Conservation (phyloP, 192 early-diverging fungal species). For the Rhizophlyctis rosea region DNA sequence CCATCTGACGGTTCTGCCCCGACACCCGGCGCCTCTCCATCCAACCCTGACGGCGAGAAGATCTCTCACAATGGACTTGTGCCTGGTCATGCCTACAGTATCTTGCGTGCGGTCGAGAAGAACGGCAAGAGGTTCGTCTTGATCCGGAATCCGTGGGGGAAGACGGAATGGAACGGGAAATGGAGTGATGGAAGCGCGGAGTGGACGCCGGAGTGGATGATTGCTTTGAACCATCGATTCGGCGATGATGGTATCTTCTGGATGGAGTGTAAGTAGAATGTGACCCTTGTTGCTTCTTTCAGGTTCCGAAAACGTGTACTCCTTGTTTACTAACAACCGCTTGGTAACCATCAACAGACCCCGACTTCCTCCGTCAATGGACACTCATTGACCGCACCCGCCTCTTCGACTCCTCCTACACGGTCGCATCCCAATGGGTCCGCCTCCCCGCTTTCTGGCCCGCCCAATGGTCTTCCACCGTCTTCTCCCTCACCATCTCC, state of each 20-base stretch:
- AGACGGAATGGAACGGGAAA: constrained; percentile 50
- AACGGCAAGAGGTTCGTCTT: constrained; percentile 39
- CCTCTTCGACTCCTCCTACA: constrained; percentile 28
- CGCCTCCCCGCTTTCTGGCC: constrained; percentile 17
- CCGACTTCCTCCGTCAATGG: constrained; percentile 29
- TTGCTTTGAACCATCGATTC: constrained; percentile 25
- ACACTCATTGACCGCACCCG: constrained; percentile 10
- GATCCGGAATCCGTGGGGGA: constrained; percentile 52
- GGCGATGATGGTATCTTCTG: constrained; percentile 35
- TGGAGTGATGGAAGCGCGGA: constrained; percentile 28
- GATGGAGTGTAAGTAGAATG: constrained; percentile 31
- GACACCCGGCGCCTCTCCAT: no score
- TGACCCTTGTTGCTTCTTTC: constrained; percentile 3
- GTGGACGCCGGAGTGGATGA: constrained; percentile 39
- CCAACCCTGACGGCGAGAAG: no score
- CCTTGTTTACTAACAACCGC: no score
- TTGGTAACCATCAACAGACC: no score
- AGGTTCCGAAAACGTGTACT: not conserved
- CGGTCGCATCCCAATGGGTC: constrained; percentile 13
- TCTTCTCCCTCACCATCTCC: constrained; percentile 17
- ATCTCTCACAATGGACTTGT: constrained; percentile 22
- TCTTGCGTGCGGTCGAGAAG: constrained; percentile 42
- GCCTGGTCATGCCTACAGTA: constrained; percentile 48
- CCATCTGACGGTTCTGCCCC: not conserved
- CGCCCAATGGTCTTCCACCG: not conserved